A percentile compares a stretch with the other conserved stretches of the same genome.
These are phyloP conservation scores for Mortierella sp. DNA, from an alignment of 371 early-diverging fungal species.

Conservation along the genomic window DNA sequence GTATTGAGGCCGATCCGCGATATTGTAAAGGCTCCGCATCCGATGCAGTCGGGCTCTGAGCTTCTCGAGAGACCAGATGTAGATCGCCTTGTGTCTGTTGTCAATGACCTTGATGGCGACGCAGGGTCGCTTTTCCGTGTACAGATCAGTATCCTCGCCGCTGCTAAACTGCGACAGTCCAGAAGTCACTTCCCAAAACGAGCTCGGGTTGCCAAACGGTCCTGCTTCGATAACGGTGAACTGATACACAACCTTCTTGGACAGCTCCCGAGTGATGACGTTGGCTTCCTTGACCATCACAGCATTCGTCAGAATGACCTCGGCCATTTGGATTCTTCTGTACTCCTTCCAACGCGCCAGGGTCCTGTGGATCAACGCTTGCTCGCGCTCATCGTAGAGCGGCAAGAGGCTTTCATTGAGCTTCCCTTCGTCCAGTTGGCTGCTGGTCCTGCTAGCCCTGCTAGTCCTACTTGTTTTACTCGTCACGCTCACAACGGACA, in stretches of 20 bases:
- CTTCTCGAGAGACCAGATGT: conserved; percentile 80
- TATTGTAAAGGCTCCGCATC: conserved; percentile 84
- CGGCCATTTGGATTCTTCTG: conserved; percentile 78
- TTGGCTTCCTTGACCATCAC: conserved; percentile 89
- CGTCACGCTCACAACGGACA: conserved; percentile 44
- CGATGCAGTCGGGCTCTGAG: conserved; percentile 73
- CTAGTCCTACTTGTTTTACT: conserved; percentile 10
- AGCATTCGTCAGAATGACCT: conserved; percentile 75
- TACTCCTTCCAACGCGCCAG: conserved; percentile 69
- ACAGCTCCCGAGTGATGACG: conserved; percentile 82
- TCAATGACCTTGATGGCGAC: conserved; percentile 81
- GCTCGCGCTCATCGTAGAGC: conserved; percentile 59
- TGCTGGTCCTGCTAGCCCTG: too few relatives aligned
- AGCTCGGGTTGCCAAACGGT: conserved; percentile 61
- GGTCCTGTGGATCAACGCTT: conserved; percentile 61
- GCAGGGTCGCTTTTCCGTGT: conserved; percentile 64
- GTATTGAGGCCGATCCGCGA: conserved; percentile 77
- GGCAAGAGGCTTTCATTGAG: conserved; percentile 34
- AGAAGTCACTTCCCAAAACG: conserved; percentile 71
- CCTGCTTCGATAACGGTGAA: conserved; percentile 77
- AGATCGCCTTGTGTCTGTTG: conserved; percentile 73
- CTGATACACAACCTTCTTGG: conserved; percentile 83
- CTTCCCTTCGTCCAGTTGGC: conserved; percentile 23
- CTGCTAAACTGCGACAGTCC: conserved; percentile 66
- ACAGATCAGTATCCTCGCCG: conserved; percentile 65